phyloP scores from a whole-genome alignment of 306 rosid genomes.

The Cucurbita ficifolia region DNA sequence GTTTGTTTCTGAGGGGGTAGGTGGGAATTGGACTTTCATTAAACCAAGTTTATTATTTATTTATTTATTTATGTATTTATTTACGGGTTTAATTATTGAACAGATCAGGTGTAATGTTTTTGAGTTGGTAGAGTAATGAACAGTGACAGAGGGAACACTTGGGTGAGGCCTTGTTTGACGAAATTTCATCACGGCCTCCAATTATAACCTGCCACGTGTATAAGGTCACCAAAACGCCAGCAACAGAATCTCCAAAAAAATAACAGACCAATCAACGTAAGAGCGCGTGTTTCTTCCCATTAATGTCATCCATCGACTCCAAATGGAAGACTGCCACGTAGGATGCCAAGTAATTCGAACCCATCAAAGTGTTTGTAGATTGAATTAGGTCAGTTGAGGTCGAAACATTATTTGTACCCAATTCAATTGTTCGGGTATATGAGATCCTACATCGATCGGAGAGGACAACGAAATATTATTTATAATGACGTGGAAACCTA shows the following conservation, averaged over 20 bases:
- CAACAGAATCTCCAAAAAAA: neutral
- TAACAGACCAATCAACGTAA: neutral
- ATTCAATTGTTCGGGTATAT: no score
- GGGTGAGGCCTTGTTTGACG: neutral
- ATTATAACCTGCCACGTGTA: neutral
- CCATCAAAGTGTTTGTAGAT: no score
- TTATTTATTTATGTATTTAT: neutral
- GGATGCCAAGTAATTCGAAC: no score
- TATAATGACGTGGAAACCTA: no score
- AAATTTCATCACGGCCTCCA: neutral
- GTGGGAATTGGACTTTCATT: no score
- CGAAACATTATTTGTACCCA: no score
- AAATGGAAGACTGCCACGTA: neutral
- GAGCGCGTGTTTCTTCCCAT: neutral
- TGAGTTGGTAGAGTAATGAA: neutral
- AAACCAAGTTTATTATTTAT: no score
- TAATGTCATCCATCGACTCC: neutral
- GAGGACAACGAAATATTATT: no score
- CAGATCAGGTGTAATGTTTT: neutral
- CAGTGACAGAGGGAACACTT: neutral
- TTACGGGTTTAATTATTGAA: neutral
- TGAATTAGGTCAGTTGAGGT: no score
- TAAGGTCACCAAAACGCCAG: neutral
- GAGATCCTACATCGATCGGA: no score
- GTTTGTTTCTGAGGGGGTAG: no score